These are phyloP conservation scores for Peronospora destructor DNA, from an alignment of 352 stramenopile genomes.

Conservation along the genomic window DNA sequence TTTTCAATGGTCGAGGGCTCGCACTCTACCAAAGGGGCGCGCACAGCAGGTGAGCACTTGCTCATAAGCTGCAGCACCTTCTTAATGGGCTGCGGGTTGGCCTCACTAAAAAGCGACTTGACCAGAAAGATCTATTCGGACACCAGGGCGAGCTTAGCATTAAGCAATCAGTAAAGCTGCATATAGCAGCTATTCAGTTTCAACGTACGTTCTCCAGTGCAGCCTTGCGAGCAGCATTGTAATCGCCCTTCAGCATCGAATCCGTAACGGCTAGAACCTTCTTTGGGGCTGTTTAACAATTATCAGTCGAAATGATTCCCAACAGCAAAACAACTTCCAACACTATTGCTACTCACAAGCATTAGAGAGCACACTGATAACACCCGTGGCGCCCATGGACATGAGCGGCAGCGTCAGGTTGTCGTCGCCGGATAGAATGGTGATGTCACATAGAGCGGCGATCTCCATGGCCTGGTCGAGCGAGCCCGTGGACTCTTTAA, in stretches of 20 bases:
- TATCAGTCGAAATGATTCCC: not conserved
- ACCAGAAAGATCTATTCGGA: constrained; percentile 75
- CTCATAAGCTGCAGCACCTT: constrained; percentile 83
- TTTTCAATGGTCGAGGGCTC: constrained; percentile 56
- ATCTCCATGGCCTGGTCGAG: constrained; percentile 87
- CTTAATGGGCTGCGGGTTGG: constrained; percentile 90
- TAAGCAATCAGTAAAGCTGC: not conserved
- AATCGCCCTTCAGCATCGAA: constrained; percentile 76
- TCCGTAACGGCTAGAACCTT: constrained; percentile 82
- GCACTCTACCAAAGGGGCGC: constrained; percentile 69
- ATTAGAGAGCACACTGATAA: constrained; percentile 90
- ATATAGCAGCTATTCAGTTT: not conserved
- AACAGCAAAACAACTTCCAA: not conserved
- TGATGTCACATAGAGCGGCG: constrained; percentile 85
- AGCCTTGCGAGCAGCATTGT: constrained; percentile 63
- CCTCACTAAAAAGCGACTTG: constrained; percentile 88
- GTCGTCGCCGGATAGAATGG: constrained; percentile 88
- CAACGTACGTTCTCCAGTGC: constrained; percentile 77
- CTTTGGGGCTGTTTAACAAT: constrained; percentile 44
- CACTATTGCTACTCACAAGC: constrained; percentile 39
- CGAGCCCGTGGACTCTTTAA: constrained; percentile 96
- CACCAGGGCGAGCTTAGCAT: constrained; percentile 10
- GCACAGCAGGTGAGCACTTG: constrained; percentile 74
- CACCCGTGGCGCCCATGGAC: constrained; percentile 80
- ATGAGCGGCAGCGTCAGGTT: constrained; percentile 88